Evolutionary conservation across 2,329 filamentous ascomycete genomes (phyloP).

Genomic region (Lachnellula willkommii): DNA sequence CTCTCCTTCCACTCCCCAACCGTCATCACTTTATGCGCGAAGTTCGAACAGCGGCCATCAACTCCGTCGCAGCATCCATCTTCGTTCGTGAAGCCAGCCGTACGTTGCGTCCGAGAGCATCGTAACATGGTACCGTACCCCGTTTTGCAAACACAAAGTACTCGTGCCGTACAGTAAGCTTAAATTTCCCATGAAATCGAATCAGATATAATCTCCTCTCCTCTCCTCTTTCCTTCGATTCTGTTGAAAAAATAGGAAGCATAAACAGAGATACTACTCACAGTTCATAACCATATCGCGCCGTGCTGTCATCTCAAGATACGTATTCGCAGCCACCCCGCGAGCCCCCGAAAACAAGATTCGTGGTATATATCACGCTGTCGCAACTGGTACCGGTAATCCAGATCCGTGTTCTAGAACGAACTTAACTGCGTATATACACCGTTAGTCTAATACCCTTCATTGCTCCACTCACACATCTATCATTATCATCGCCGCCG

Average conservation of each 20-base stretch:
- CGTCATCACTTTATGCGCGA: conserved; percentile 24
- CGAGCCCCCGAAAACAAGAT: conserved; percentile 31
- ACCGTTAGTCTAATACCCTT: background rate
- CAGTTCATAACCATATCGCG: conserved; percentile 32
- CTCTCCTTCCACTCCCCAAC: conserved; percentile 23
- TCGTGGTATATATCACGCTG: conserved; percentile 32
- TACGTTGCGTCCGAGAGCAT: conserved; percentile 27
- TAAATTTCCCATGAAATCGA: background rate
- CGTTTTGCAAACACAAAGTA: conserved; percentile 10
- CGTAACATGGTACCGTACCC: conserved; percentile 27
- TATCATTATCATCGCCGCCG: too few species aligned
- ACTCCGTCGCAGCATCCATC: conserved; percentile 20
- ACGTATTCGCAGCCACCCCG: conserved; percentile 32
- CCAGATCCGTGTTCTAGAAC: conserved; percentile 34
- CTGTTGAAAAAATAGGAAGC: background rate
- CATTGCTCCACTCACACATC: too few species aligned
- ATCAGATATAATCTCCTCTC: background rate
- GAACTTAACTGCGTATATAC: conserved; percentile 23
- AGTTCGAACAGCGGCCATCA: conserved; percentile 27
- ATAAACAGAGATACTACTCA: conserved; percentile 10
- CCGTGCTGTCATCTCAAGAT: conserved; percentile 32
- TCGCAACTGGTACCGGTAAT: conserved; percentile 33
- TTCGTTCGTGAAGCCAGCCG: conserved; percentile 23
- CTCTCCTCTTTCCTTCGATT: background rate
- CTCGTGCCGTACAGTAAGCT: background rate